phyloP scores from a whole-genome alignment of 2,329 filamentous ascomycete species.

The Calonectria ilicicola region DNA sequence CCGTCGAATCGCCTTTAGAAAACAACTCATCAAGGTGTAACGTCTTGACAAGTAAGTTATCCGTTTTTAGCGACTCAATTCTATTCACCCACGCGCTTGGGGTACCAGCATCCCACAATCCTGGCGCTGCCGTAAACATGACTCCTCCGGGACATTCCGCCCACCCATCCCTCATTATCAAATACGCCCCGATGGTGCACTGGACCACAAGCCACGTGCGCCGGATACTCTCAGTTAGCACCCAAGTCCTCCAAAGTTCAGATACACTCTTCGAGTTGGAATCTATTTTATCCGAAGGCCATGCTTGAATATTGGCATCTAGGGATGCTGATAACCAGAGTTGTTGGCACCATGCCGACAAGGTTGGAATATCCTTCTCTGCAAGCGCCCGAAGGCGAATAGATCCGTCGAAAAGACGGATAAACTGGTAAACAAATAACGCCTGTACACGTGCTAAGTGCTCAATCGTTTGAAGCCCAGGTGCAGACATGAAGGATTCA shows the following conservation, averaged over 20 bases:
- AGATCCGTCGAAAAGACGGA: slow-evolving; percentile 10
- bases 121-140: not conserved
- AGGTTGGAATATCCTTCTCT: slow-evolving; percentile 11
- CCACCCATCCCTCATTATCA: not conserved
- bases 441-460: slow-evolving; percentile 12
- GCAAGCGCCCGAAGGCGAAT: slow-evolving; percentile 19
- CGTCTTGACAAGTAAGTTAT: not conserved
- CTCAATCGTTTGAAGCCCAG: not conserved
- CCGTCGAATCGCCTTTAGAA: not conserved
- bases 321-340: slow-evolving; percentile 14
- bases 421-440: slow-evolving; percentile 16
- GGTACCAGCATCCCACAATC: not conserved
- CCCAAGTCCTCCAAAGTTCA: not conserved
- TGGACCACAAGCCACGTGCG: not conserved
- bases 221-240: not conserved
- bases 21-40: not conserved
- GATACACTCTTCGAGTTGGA: not conserved
- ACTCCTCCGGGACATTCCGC: not conserved
- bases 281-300: not conserved
- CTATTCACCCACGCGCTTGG: not conserved
- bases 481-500: not conserved
- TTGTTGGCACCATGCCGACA: slow-evolving; percentile 10
- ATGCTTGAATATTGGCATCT: not conserved
- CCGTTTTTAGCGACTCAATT: not conserved
- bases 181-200: not conserved